phyloP scores from a whole-genome alignment of 2,329 filamentous ascomycete species.

The Aspergillus tamarii region DNA sequence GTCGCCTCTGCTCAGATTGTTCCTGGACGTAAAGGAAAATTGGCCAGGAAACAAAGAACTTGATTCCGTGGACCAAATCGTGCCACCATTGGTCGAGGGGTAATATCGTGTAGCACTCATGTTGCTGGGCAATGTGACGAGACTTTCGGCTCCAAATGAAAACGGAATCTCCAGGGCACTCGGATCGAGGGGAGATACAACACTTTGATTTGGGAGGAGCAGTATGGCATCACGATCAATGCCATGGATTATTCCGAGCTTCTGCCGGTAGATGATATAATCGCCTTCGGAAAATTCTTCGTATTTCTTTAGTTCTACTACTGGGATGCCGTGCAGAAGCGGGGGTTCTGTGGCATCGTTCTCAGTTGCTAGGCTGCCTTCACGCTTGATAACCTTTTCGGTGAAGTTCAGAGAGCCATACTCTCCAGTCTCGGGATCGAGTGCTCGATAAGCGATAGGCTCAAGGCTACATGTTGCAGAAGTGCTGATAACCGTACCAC shows the following conservation, averaged over 20 bases:
- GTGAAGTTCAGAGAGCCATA: slow-evolving; percentile 25
- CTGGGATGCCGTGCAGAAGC: slow-evolving; percentile 45
- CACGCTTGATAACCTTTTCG: slow-evolving; percentile 14
- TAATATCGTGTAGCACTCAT: slow-evolving; percentile 5
- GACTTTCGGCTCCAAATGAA: slow-evolving; percentile 23
- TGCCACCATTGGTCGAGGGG: slow-evolving; percentile 11
- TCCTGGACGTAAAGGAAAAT: slow-evolving; percentile 55
- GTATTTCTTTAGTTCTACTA: slow-evolving; percentile 50
- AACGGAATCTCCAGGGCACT: slow-evolving; percentile 47
- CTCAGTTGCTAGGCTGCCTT: background rate
- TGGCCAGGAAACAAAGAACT: slow-evolving; percentile 39
- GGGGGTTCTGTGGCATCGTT: slow-evolving; percentile 9
- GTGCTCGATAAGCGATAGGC: slow-evolving; percentile 29
- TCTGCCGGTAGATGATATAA: slow-evolving; percentile 58
- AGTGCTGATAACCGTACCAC: slow-evolving; percentile 58
- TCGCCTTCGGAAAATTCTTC: slow-evolving; percentile 55
- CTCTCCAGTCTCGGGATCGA: slow-evolving; percentile 28
- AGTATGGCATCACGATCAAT: slow-evolving; percentile 55
- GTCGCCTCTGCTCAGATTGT: slow-evolving; percentile 53
- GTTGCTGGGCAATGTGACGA: slow-evolving; percentile 24
- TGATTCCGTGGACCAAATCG: slow-evolving; percentile 14
- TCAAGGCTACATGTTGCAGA: slow-evolving; percentile 50
- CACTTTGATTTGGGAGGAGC: slow-evolving; percentile 55
- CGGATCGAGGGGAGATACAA: slow-evolving; percentile 56
- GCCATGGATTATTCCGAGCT: slow-evolving; percentile 58